Base-by-base conservation (phyloP, 2,329 filamentous ascomycete genomes). In the Botrytis hyacinthi region DNA sequence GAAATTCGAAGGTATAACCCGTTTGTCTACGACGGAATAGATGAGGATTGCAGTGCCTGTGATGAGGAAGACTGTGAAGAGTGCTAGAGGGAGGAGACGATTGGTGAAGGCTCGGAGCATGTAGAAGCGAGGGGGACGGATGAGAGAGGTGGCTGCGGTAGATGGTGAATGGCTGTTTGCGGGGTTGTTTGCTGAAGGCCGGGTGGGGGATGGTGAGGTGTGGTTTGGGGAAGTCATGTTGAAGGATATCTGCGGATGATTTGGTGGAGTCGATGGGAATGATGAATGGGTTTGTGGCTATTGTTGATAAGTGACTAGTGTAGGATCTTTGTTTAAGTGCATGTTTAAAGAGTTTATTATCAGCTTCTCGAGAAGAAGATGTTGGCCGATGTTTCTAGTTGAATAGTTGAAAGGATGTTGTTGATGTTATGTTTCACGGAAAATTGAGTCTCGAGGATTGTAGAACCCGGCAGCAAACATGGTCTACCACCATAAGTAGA, bases 171-270 rank as follows among this genome's bases (percentile, higher is more conserved):
- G 51, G 22, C 40, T 61, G 12, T 18, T 62, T 26, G 32, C 4
- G 8, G 32, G 29, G 22, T 18, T 61, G 3, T 6, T n/a, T 8
- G 57, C 29, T 0, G 20, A 4, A 16, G 14, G 9, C 0, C 1
- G 63, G 22, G 44, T 51, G 7, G 32, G 51, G 16, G 32, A 20
- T 3, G 22, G 18, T n/a, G 46, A 32, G 35, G 4, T 51, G 1
- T 35, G 32, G 8, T 51, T 35, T 37, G 32, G 44, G 9, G 63
- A 67, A 22, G 37, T 26, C 32, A 48, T 51, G 8, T n/a, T 40
- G 32, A 2, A 6, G 4, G 16, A 20, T n/a, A 4, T 51, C 37
- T 37, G 32, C 26, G 2, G 44, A 9, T 7, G 8, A 0, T 3
- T 29, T 40, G 26, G 32, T 40, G 63, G 29, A 67, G 12, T 9